Base-by-base conservation (phyloP, 148 eudicot species). In the Cornus controversa region DNA sequence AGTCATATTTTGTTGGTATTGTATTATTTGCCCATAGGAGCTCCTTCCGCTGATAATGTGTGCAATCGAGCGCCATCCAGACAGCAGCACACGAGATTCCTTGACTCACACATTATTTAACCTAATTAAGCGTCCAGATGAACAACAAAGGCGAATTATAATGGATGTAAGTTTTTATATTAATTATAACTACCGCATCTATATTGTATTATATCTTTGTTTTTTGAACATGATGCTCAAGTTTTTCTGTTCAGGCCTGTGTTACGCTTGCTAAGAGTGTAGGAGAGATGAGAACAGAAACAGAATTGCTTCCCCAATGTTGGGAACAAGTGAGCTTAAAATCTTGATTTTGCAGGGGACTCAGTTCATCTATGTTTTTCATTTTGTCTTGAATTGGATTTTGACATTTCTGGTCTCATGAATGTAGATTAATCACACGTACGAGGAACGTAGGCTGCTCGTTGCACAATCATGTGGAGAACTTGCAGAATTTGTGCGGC, bases 391-490 rank as follows among this genome's bases (percentile, higher is more conserved):
- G 63, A 15, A 20, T 57, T 74, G 42, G 75, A 36, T 75, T 67
- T 31, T 78, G 28, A 60, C 60, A 31, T 74, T 69, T 69, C 42
- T 77, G 65, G 27, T 69, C 74, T 70, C 23, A 5, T 54, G 74
- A 45, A 66, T 86, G 90, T 87, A 96, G 99, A 93, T 96, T 63
- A 96, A 90, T 90, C 99, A 96, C 84, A 89, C 80, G 91, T 92
- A 96, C 24, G 99, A 96, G 86, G 99, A 96, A 77, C 98, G 99
- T 60, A 89, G 99, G 87, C 87, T 95, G 76, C 98, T 93, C 75
- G 98, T 96, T 89, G 99, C 99, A 83, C 99, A 96, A 87, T 96
- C 99, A 70, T 96, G 99, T 79, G 99, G 99, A 83, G 97, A 96
- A 86, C 98, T 96, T 81, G 99, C 97, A 68, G 91, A 86, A 83